Evolutionary conservation across 805 yeast genomes (phyloP), one percentile per base, ranked within the genome.

Genomic region (Metschnikowia bowlesiae): DNA sequence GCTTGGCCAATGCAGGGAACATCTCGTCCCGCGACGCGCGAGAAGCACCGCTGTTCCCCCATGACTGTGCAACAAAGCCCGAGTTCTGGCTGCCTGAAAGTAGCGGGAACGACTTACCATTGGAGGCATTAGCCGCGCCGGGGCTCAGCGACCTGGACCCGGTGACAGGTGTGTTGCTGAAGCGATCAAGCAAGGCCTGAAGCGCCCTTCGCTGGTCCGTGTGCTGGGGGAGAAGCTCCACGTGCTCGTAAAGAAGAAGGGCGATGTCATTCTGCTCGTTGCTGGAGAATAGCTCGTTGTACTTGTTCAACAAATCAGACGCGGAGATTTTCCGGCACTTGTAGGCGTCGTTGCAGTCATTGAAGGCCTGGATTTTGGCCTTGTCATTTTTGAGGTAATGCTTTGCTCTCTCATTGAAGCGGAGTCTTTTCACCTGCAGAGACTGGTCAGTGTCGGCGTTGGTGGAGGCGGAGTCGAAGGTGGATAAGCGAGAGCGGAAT

Each of bases 321-420:
- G 85, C 83, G 6, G 75, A 64, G 1, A 85, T 56, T 18, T 70
- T 67, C 38, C 74, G 74, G 30, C 74, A 64, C 36, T 74, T 72
- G 61, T 70, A 87, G 9, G 68, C 62, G 16, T 68, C 68, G 59
- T 84, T 86, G 11, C 80, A 53, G 1, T 67, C 64, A 28, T 67
- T 62, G 63, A 89, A 89, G 46, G 69, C 61, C 8, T 71, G 70
- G 54, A 83, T 73, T 8, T 71, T 71, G 6, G 67, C 64, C 10
- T 65, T 64, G 30, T 83, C 74, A 56, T 84, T 82, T 46, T 80
- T 75, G 47, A 87, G 67, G 62, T 89, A 87, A 64, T 87, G 90
- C 62, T 85, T 83, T 1, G 96, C 96, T 61, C 96, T 75, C 63
- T 89, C 96, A 54, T 87, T 92, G 30, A 89, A 74, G 57, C 96